Evolutionary conservation across 2,329 filamentous ascomycete genomes (phyloP).

Genomic region (Truncatella angustata): DNA sequence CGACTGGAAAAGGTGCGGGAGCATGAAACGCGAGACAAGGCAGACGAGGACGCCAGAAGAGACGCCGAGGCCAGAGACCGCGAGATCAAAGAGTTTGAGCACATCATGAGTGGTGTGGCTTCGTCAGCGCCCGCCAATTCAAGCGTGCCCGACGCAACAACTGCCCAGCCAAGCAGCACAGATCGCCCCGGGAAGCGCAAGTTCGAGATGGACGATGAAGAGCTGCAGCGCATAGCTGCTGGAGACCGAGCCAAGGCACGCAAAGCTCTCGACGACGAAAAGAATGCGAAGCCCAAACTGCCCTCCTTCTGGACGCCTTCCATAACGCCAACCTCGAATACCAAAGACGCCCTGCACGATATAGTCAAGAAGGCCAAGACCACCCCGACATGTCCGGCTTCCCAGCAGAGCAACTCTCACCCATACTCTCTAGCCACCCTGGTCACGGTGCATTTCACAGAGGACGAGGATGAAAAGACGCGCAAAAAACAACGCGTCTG

Average conservation of each 20-base stretch:
- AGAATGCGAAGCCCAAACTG: constrained; percentile 65
- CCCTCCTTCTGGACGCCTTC: constrained; percentile 94
- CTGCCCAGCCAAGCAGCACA: background rate
- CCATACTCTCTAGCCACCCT: constrained; percentile 75
- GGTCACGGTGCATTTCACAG: constrained; percentile 72
- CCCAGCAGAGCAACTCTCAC: constrained; percentile 65
- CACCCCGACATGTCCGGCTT: constrained; percentile 74
- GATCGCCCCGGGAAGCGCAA: constrained; percentile 63
- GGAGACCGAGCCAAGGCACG: constrained; percentile 70
- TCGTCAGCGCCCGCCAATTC: constrained; percentile 30
- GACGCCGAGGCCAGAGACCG: constrained; percentile 69
- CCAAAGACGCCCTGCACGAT: constrained; percentile 53
- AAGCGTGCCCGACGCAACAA: constrained; percentile 33
- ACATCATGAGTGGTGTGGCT: constrained; percentile 71
- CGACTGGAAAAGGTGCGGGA: constrained; percentile 68
- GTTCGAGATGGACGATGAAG: constrained; percentile 75
- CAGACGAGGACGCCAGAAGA: constrained; percentile 56
- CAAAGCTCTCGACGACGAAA: constrained; percentile 70
- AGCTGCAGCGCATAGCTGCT: constrained; percentile 66
- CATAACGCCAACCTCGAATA: constrained; percentile 68
- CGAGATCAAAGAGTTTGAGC: constrained; percentile 80
- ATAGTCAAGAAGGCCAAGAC: constrained; percentile 63
- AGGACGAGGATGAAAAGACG: constrained; percentile 56
- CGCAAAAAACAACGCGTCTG: constrained; percentile 55
- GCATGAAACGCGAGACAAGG: constrained; percentile 58